phyloP scores from a whole-genome alignment of 2,329 filamentous ascomycete species.

The Nemania serpens region DNA sequence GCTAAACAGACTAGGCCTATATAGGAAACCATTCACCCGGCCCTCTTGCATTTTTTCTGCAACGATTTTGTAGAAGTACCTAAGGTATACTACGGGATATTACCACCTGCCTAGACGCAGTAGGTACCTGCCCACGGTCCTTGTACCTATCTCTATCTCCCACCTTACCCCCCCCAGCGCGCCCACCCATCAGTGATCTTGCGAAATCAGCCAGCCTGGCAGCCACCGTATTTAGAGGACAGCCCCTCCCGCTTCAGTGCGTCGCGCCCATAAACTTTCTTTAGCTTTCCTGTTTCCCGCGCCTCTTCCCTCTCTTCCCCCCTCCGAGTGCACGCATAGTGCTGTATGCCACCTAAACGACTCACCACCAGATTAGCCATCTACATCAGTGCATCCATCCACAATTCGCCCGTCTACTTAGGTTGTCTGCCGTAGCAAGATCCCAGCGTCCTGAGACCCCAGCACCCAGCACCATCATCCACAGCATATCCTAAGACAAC shows the following conservation, averaged over 20 bases:
- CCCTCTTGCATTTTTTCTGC: slow-evolving; percentile 3
- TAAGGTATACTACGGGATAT: neutral
- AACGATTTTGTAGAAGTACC: no score
- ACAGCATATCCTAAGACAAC: slow-evolving; percentile 25
- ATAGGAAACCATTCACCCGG: slow-evolving; percentile 18
- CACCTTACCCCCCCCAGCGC: slow-evolving; percentile 20
- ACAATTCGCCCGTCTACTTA: no score
- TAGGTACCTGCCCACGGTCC: slow-evolving; percentile 3
- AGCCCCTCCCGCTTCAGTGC: slow-evolving; percentile 36
- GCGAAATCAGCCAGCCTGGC: slow-evolving; percentile 37
- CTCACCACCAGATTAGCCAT: slow-evolving; percentile 8
- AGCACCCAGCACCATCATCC: neutral
- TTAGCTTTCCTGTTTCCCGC: slow-evolving; percentile 30
- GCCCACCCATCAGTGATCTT: slow-evolving; percentile 35
- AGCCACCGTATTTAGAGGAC: slow-evolving; percentile 39
- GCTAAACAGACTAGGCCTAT: slow-evolving; percentile 18
- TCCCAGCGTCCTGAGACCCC: neutral
- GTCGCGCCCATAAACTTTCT: slow-evolving; percentile 35
- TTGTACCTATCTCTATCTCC: slow-evolving; percentile 2
- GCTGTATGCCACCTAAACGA: slow-evolving; percentile 14
- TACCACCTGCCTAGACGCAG: neutral
- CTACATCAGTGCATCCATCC: neutral
- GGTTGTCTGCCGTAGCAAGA: neutral
- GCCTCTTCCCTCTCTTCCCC: slow-evolving; percentile 26
- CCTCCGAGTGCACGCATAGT: slow-evolving; percentile 11